Percentiles rank a stretch among this genome's conserved stretches.
These are phyloP conservation scores for Trichoderma simmonsii DNA, from an alignment of 2,329 filamentous ascomycete species.

Conservation along the genomic window DNA sequence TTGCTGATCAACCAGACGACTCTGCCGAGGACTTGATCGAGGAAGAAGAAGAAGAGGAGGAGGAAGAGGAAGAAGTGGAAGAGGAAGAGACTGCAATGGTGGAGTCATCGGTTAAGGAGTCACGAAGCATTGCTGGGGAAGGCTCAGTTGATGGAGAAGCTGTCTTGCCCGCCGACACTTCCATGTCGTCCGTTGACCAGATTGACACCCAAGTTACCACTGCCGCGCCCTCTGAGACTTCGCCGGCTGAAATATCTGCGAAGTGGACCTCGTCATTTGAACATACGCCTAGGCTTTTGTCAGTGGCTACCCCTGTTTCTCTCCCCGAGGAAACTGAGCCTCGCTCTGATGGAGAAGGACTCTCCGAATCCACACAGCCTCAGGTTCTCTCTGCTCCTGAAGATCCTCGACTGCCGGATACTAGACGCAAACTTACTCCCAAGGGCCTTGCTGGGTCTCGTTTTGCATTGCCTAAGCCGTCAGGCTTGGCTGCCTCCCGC, in stretches of 20 bases:
- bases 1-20: slow-evolving; percentile 56
- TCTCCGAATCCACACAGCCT: slow-evolving; percentile 19
- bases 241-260: slow-evolving; percentile 46
- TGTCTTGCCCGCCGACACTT: slow-evolving; percentile 45
- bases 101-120: slow-evolving; percentile 25
- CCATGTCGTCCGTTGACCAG: slow-evolving; percentile 54
- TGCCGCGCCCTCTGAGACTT: slow-evolving; percentile 52
- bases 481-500: slow-evolving; percentile 43
- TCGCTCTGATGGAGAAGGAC: slow-evolving; percentile 25
- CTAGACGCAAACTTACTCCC: slow-evolving; percentile 33
- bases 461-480: slow-evolving; percentile 45
- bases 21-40: slow-evolving; percentile 20
- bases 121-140: slow-evolving; percentile 26
- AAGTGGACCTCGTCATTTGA: slow-evolving; percentile 56
- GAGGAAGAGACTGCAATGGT: slow-evolving; percentile 20
- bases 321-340: slow-evolving; percentile 41
- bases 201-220: slow-evolving; percentile 53
- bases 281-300: slow-evolving; percentile 41
- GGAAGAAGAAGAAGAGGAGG: slow-evolving; percentile 10
- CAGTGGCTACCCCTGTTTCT: slow-evolving; percentile 60
- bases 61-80: slow-evolving; percentile 3
- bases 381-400: slow-evolving; percentile 13
- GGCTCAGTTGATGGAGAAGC: slow-evolving; percentile 43
- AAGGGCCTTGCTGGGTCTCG: slow-evolving; percentile 45
- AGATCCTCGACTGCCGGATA: slow-evolving; percentile 25